These are phyloP conservation scores for Stachybotrys echinatus DNA, from an alignment of 2,329 filamentous ascomycete species.

Conservation along the genomic window DNA sequence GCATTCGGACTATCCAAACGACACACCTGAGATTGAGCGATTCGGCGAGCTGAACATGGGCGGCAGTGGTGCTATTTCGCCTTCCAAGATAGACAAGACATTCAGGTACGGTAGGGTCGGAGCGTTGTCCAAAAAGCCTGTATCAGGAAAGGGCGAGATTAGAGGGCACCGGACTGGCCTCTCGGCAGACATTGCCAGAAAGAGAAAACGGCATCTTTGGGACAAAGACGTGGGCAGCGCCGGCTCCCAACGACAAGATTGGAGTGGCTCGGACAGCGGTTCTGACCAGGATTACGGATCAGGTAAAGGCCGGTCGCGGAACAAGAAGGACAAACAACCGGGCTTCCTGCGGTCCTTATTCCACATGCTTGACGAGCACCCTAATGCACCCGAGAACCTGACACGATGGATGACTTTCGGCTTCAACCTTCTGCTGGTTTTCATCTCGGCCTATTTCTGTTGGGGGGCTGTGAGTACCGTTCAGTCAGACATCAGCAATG, in stretches of 20 bases:
- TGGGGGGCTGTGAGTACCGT: slow-evolving; percentile 67
- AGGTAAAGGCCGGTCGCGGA: slow-evolving; percentile 17
- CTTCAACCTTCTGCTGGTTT: slow-evolving; percentile 60
- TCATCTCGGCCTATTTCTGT: slow-evolving; percentile 56
- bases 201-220: slow-evolving; percentile 45
- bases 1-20: slow-evolving; percentile 44
- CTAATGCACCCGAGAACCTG: slow-evolving; percentile 53
- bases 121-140: slow-evolving; percentile 31
- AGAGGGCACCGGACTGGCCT: slow-evolving; percentile 34
- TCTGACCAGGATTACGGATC: slow-evolving; percentile 32
- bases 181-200: slow-evolving; percentile 43
- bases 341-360: slow-evolving; percentile 39
- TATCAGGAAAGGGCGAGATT: slow-evolving; percentile 62
- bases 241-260: slow-evolving; percentile 36
- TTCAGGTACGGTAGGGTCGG: slow-evolving; percentile 36
- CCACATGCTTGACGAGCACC: slow-evolving; percentile 49
- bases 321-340: slow-evolving; percentile 12
- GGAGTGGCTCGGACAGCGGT: slow-evolving; percentile 43
- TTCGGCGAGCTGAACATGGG: slow-evolving; percentile 36
- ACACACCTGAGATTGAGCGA: slow-evolving; percentile 47
- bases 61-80: slow-evolving; percentile 34
- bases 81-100: slow-evolving; percentile 39
- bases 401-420: slow-evolving; percentile 54
- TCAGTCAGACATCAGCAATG: slow-evolving; percentile 68
- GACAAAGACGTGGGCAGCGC: slow-evolving; percentile 49